These are phyloP conservation scores for Penicillium subrubescens DNA, from an alignment of 495 filamentous ascomycete species.

Conservation along the genomic window DNA sequence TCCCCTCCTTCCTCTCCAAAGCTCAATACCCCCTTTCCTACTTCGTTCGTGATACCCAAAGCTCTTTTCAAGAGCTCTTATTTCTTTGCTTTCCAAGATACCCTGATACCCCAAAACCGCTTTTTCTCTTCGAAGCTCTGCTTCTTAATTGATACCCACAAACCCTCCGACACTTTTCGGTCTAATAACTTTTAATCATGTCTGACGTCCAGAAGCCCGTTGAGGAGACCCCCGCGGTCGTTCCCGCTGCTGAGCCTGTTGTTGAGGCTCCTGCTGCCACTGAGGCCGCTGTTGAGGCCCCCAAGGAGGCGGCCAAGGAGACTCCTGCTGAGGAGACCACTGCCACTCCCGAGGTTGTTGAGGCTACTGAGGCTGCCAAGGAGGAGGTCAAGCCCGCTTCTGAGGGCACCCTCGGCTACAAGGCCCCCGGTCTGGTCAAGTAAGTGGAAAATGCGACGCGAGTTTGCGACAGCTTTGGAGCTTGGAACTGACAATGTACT, in stretches of 20 bases:
- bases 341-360: constrained; percentile 35
- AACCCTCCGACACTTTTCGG: constrained; percentile 25
- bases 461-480: background rate
- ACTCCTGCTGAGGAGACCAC: constrained; percentile 38
- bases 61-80: constrained; percentile 43
- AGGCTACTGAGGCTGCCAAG: constrained; percentile 48
- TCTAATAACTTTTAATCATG: constrained; percentile 45
- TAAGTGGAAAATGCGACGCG: constrained; percentile 51
- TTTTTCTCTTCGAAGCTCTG: constrained; percentile 32
- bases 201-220: constrained; percentile 54
- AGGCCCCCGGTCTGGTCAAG: constrained; percentile 89
- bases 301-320: constrained; percentile 42
- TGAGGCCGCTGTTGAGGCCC: constrained; percentile 38
- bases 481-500: constrained; percentile 15
- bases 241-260: constrained; percentile 38
- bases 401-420: constrained; percentile 82
- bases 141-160: constrained; percentile 39
- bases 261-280: constrained; percentile 41
- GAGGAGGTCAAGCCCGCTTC: constrained; percentile 52
- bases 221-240: constrained; percentile 48
- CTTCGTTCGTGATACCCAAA: constrained; percentile 52
- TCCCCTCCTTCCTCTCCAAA: constrained; percentile 27
- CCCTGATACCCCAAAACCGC: constrained; percentile 34
- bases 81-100: constrained; percentile 48
- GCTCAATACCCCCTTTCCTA: constrained; percentile 30